Evolutionary conservation across 1,284 basidiomycete genomes (phyloP).

Genomic region (Cutaneotrichosporon cutaneum): DNA sequence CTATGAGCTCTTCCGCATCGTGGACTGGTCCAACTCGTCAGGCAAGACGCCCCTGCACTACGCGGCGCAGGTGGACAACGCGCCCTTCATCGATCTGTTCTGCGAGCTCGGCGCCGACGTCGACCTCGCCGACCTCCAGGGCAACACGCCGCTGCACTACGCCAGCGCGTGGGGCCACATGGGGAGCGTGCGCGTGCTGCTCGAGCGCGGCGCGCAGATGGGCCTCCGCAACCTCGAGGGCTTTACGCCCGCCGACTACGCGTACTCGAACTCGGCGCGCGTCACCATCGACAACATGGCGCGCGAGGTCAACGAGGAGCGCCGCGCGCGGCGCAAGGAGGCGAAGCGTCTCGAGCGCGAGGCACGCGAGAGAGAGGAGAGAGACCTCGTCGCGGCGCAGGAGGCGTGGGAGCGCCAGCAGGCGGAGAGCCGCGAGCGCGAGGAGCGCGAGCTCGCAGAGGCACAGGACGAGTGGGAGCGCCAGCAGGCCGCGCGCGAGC

Average conservation of each 20-base stretch:
- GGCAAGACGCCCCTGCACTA: slow-evolving; percentile 88
- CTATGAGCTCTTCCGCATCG: slow-evolving; percentile 59
- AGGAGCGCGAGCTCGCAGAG: slow-evolving; percentile 9
- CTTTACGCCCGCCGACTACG: slow-evolving; percentile 87
- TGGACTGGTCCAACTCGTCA: slow-evolving; percentile 84
- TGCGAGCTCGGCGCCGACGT: slow-evolving; percentile 84
- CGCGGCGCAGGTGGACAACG: slow-evolving; percentile 82
- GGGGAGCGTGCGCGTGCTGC: slow-evolving; percentile 78
- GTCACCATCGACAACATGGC: slow-evolving; percentile 35
- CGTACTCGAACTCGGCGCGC: slow-evolving; percentile 63
- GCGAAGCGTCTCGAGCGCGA: slow-evolving; percentile 20
- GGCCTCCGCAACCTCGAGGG: slow-evolving; percentile 81
- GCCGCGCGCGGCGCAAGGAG: slow-evolving; percentile 18
- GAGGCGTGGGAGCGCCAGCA: slow-evolving; percentile 7
- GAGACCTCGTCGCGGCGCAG: slow-evolving; percentile 9
- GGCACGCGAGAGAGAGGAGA: slow-evolving; percentile 3
- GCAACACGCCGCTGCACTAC: slow-evolving; percentile 89
- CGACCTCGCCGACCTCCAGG: slow-evolving; percentile 81
- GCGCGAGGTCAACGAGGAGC: slow-evolving; percentile 35
- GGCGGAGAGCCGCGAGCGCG: not conserved
- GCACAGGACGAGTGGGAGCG: slow-evolving; percentile 3
- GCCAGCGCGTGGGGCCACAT: slow-evolving; percentile 47
- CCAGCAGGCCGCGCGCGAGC: slow-evolving; percentile 1
- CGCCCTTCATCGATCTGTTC: slow-evolving; percentile 70
- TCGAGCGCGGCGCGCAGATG: slow-evolving; percentile 82